Base-by-base conservation (phyloP, 495 filamentous ascomycete species). In the Friedmanniomyces simplex region DNA sequence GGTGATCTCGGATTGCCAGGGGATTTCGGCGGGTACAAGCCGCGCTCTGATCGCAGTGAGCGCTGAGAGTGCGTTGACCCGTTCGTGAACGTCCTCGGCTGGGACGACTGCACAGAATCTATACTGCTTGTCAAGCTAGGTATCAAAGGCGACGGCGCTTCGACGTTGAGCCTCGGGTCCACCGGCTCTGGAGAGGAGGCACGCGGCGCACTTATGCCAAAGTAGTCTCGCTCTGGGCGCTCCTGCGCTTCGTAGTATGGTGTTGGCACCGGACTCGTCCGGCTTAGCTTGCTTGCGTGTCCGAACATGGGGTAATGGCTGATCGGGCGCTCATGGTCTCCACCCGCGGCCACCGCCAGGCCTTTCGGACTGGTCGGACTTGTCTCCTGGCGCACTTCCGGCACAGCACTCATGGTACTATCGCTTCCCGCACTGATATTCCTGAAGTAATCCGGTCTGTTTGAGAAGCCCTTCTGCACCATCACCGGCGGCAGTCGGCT, bases 401-500 rank as follows among this genome's bases (percentile, higher is more conserved):
- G 28, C 71, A 76, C 32, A n/a, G 42, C 52, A n/a, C 24, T 21
- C 50, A 55, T 34, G 3, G 37, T 36, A 16, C 49, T 32, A 1
- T 62, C 54, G 20, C 21, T 49, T 2, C 52, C 32, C 22, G 21
- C 52, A 32, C 58, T 61, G 46, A 41, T 25, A 49, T 36, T 58
- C 30, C 86, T 80, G 63, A 86, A 86, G 69, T 87, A 94, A 25
- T 82, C 84, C 2, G 87, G 86, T 50, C 88, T 79, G 57, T 77
- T 79, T 62, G 74, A 87, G 67, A 82, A 82, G 63, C 79, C 90
- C 62, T 86, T 85, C 25, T 86, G 86, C 42, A 91, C 87, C 34
- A 86, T 87, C 55, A 89, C 73, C 6, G 89, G 88, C 1, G 89
- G 88, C 43, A 98, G 71, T 50, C 91, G 79, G 71, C 90, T 95